Evolutionary conservation across 2,329 filamentous ascomycete species (phyloP).

Genomic region (Hypoxylon sp.): DNA sequence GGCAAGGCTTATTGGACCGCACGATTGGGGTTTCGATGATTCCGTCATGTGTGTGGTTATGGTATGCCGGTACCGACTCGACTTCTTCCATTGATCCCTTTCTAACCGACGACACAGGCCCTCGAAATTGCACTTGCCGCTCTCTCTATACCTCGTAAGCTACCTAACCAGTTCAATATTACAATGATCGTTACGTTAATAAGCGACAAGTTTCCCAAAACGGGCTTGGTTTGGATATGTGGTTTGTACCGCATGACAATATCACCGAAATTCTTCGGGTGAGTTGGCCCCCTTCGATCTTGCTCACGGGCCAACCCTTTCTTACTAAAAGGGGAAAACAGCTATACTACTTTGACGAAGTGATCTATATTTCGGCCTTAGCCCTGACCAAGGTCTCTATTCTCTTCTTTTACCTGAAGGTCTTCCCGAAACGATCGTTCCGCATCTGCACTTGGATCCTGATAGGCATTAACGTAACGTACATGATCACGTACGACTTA

Average conservation of each 20-base stretch:
- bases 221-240: slow-evolving; percentile 60
- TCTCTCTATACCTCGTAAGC: slow-evolving; percentile 49
- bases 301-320: not conserved
- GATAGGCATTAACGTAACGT: slow-evolving; percentile 49
- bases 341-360: slow-evolving; percentile 50
- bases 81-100: not conserved
- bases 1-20: slow-evolving; percentile 48
- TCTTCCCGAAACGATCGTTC: slow-evolving; percentile 51
- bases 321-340: slow-evolving; percentile 26
- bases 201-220: slow-evolving; percentile 51
- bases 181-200: slow-evolving; percentile 14
- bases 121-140: slow-evolving; percentile 45
- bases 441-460: slow-evolving; percentile 46
- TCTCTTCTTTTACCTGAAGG: slow-evolving; percentile 54
- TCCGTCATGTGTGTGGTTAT: slow-evolving; percentile 49
- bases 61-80: slow-evolving; percentile 32
- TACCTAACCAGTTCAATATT: not conserved
- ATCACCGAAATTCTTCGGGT: slow-evolving; percentile 58
- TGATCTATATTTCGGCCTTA: slow-evolving; percentile 50
- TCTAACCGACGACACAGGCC: slow-evolving; percentile 26
- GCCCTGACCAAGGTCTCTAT: slow-evolving; percentile 54
- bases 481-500: slow-evolving; percentile 47
- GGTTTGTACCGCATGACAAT: slow-evolving; percentile 57
- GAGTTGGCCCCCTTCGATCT: slow-evolving; percentile 19
- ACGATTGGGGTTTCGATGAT: slow-evolving; percentile 51